Conservation (phyloP, 2,329 filamentous ascomycete genomes). For the Zasmidium citrigriseum region DNA sequence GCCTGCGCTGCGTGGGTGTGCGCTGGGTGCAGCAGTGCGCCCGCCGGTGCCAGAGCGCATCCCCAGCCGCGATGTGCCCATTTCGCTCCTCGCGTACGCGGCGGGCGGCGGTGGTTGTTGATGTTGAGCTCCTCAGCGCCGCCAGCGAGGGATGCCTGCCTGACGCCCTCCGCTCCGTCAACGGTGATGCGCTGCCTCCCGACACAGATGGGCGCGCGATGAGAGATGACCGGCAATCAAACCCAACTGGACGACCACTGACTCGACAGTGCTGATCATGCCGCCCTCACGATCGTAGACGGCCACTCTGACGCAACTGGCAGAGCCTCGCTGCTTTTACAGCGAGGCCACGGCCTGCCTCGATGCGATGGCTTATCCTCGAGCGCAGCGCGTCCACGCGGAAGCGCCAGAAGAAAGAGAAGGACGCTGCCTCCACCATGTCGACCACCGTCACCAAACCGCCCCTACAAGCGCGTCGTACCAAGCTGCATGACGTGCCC, state of each 20-base stretch:
- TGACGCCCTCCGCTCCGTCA: too few species aligned
- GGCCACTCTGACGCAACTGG: conserved; percentile 16
- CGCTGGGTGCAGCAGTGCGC: not conserved
- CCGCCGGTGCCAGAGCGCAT: not conserved
- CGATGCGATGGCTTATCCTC: conserved; percentile 27
- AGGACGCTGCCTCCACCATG: conserved; percentile 15
- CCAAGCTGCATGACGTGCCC: not conserved
- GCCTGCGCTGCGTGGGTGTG: not conserved
- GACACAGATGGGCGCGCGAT: not conserved
- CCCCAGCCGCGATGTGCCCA: not conserved
- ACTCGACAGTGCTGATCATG: conserved; percentile 22
- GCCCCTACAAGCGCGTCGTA: not conserved
- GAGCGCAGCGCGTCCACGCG: conserved; percentile 26
- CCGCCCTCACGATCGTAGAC: conserved; percentile 3
- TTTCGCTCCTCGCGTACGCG: too few species aligned
- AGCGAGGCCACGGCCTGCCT: conserved; percentile 9
- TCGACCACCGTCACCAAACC: conserved; percentile 12
- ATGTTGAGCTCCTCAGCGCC: not conserved
- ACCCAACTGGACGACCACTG: conserved; percentile 15
- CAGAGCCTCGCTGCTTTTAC: conserved; percentile 9
- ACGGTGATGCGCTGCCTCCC: not conserved
- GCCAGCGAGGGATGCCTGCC: not conserved
- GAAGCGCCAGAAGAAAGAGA: conserved; percentile 26
- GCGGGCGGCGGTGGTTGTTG: not conserved
- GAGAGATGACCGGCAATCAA: conserved; percentile 15